Evolutionary conservation across 1,284 basidiomycete genomes (phyloP).

Genomic region (Malassezia dermatis): DNA sequence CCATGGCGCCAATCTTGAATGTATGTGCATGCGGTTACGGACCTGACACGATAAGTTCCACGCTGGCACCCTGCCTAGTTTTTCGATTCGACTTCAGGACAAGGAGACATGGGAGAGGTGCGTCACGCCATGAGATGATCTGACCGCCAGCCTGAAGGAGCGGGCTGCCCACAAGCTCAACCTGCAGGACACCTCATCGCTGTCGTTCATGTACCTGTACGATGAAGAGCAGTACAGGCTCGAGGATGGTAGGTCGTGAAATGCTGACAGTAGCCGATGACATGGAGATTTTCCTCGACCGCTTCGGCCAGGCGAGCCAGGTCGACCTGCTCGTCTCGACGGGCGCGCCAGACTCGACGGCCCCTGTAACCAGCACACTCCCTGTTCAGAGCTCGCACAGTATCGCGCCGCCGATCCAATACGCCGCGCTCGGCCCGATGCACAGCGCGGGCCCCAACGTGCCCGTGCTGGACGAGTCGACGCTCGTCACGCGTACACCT

Average conservation of each 20-base stretch:
- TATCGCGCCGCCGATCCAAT: conserved; percentile 16
- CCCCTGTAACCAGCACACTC: background rate
- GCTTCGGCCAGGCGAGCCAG: conserved; percentile 34
- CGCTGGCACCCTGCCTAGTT: conserved; percentile 40
- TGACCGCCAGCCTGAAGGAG: conserved; percentile 22
- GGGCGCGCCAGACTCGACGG: background rate
- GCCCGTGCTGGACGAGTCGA: conserved; percentile 40
- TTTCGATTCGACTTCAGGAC: conserved; percentile 38
- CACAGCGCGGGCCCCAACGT: conserved; percentile 27
- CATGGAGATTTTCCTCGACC: conserved; percentile 44
- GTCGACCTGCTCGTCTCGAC: conserved; percentile 22
- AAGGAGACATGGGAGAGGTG: conserved; percentile 34
- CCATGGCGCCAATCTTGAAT: conserved; percentile 41
- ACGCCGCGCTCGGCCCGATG: conserved; percentile 16
- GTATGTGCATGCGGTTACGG: conserved; percentile 18
- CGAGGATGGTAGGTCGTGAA: conserved; percentile 32
- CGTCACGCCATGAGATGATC: conserved; percentile 4
- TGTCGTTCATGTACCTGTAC: conserved; percentile 41
- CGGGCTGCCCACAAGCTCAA: conserved; percentile 40
- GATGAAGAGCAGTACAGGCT: conserved; percentile 33
- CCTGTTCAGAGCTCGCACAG: background rate
- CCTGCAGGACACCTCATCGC: conserved; percentile 30
- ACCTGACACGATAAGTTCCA: conserved; percentile 25
- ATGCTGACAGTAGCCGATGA: conserved; percentile 30
- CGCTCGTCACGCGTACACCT: conserved; percentile 42